These are phyloP conservation scores for Coemansia sp. DNA, from an alignment of 192 early-diverging fungal species.

Conservation along the genomic window DNA sequence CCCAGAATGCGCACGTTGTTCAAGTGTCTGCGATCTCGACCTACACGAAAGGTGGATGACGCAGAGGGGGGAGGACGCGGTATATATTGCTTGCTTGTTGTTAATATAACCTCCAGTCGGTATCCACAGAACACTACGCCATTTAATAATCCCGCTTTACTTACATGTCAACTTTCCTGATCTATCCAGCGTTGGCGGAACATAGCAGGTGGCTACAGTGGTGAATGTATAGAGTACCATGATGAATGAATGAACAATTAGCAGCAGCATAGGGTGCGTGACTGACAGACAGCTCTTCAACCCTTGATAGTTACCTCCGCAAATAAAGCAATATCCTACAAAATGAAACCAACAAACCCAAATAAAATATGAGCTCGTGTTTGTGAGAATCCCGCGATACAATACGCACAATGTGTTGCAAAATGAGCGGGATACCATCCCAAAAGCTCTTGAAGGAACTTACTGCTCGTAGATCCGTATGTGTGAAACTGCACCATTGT, in stretches of 20 bases:
- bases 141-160: conserved; percentile 3
- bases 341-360: too few relatives aligned
- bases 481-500: conserved; percentile 29
- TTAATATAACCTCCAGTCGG: too few relatives aligned
- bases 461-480: conserved; percentile 41
- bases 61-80: too few relatives aligned
- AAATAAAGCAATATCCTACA: conserved; percentile 54
- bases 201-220: conserved; percentile 41
- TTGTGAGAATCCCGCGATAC: background rate
- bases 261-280: too few relatives aligned
- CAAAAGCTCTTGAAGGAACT: background rate
- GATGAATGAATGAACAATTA: too few relatives aligned
- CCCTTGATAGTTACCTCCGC: conserved; percentile 31
- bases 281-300: too few relatives aligned
- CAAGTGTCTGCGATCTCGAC: conserved; percentile 43
- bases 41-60: conserved; percentile 23
- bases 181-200: conserved; percentile 23
- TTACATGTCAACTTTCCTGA: conserved; percentile 34
- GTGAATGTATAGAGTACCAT: too few relatives aligned
- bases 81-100: background rate
- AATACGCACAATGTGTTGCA: too few relatives aligned
- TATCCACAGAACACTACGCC: too few relatives aligned
- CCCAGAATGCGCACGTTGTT: conserved; percentile 40
- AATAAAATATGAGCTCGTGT: too few relatives aligned
- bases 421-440: too few relatives aligned